Evolutionary conservation across 805 yeast species (phyloP).

Genomic region (Metschnikowia amazonensis): DNA sequence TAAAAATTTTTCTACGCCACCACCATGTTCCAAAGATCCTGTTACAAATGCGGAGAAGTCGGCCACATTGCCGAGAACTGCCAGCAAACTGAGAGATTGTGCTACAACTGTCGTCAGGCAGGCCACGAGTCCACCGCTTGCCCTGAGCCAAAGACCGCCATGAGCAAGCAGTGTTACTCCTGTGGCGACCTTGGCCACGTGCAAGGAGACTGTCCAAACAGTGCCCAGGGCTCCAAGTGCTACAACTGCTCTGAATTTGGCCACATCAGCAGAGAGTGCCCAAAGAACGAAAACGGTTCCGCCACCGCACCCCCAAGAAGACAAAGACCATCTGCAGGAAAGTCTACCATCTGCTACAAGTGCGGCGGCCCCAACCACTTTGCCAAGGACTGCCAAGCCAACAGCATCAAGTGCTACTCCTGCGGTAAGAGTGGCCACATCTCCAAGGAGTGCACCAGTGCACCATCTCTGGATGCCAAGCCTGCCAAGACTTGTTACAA

Average conservation of each 20-base stretch:
- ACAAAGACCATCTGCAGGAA: constrained; percentile 16
- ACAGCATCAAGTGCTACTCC: constrained; percentile 76
- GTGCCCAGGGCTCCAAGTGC: constrained; percentile 68
- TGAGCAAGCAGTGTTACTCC: constrained; percentile 86
- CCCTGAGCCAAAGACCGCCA: constrained; percentile 81
- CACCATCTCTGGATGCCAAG: constrained; percentile 34
- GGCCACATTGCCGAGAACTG: constrained; percentile 91
- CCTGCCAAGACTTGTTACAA: constrained; percentile 62
- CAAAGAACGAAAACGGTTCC: constrained; percentile 35
- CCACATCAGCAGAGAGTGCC: constrained; percentile 78
- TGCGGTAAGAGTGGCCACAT: constrained; percentile 91
- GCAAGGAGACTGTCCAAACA: constrained; percentile 75
- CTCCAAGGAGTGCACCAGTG: constrained; percentile 72
- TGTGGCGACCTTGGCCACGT: constrained; percentile 91
- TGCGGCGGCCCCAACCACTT: constrained; percentile 93
- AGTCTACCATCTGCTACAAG: constrained; percentile 70
- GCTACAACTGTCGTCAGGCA: constrained; percentile 89
- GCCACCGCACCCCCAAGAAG: constrained; percentile 20
- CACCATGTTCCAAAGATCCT: constrained; percentile 59
- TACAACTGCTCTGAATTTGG: constrained; percentile 76
- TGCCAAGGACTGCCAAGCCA: constrained; percentile 84
- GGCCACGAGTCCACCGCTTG: constrained; percentile 89
- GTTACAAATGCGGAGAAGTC: constrained; percentile 88
- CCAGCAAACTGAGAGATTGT: constrained; percentile 75
- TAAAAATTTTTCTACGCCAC: constrained; percentile 11